phyloP scores from a whole-genome alignment of 2,329 filamentous ascomycete genomes.

The Aureobasidium sp. region DNA sequence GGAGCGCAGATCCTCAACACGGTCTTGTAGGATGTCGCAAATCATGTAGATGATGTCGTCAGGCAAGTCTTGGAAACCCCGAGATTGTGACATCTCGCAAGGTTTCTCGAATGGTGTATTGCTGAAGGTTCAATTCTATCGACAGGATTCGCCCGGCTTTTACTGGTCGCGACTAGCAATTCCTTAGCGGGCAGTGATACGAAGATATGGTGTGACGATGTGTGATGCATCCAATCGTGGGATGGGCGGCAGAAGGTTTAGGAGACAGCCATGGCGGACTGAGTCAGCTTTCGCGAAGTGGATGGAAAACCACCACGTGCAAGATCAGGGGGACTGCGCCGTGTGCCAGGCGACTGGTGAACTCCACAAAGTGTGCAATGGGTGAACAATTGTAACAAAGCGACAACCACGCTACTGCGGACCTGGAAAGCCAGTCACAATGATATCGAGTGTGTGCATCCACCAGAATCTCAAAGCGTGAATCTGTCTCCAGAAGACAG shows the following conservation, averaged over 20 bases:
- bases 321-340: not conserved
- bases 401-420: not conserved
- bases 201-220: not conserved
- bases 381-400: not conserved
- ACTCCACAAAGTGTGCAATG: not conserved
- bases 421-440: not conserved
- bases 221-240: not conserved
- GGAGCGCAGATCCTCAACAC: not conserved
- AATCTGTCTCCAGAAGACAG: not conserved
- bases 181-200: not conserved
- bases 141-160: not conserved
- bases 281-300: not conserved
- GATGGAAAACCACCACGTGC: not conserved
- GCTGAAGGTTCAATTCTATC: not conserved
- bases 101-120: not conserved
- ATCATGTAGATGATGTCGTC: not conserved
- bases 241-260: not conserved
- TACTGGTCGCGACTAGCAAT: not conserved
- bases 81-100: not conserved
- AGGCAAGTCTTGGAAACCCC: not conserved
- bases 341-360: not conserved
- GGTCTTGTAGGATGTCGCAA: not conserved
- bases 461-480: not conserved
- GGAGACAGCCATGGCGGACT: too few species aligned
- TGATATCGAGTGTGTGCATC: not conserved